Evolutionary conservation across 768 basidiomycete species (phyloP).

Genomic region (Leccinum olivaceopallidum): DNA sequence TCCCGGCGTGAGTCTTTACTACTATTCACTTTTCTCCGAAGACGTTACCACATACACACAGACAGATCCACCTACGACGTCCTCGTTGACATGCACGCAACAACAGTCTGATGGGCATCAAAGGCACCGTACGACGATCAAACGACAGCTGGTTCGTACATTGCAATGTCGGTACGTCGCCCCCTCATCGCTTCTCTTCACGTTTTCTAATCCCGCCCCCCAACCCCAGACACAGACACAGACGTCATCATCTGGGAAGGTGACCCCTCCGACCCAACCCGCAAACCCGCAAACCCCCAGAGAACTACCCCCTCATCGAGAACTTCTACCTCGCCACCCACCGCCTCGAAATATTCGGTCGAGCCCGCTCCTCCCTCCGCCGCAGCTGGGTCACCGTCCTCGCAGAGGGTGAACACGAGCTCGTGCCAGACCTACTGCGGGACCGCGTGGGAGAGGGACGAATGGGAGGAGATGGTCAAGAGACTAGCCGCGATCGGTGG

Average conservation of each 20-base stretch:
- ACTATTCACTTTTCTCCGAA: background rate
- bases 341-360: conserved; percentile 88
- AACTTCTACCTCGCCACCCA: conserved; percentile 96
- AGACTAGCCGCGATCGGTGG: conserved; percentile 46
- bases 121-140: conserved; percentile 94
- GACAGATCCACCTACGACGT: conserved; percentile 86
- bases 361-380: conserved; percentile 62
- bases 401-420: conserved; percentile 60
- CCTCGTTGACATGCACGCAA: conserved; percentile 85
- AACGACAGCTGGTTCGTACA: conserved; percentile 98
- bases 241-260: too few species aligned
- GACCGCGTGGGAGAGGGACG: conserved; percentile 56
- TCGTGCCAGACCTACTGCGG: conserved; percentile 39
- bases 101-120: conserved; percentile 97
- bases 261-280: conserved; percentile 59
- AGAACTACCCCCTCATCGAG: conserved; percentile 94
- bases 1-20: conserved; percentile 58
- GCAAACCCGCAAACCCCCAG: conserved; percentile 60
- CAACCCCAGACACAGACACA: too few species aligned
- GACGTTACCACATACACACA: conserved; percentile 26
- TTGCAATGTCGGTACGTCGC: conserved; percentile 85
- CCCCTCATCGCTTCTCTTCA: too few species aligned
- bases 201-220: too few species aligned
- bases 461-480: conserved; percentile 64
- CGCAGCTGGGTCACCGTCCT: conserved; percentile 93